A percentile compares a stretch with the other conserved stretches of the same genome.
Conservation (phyloP, 2,329 filamentous ascomycete species). For the Sporothrix inflata region DNA sequence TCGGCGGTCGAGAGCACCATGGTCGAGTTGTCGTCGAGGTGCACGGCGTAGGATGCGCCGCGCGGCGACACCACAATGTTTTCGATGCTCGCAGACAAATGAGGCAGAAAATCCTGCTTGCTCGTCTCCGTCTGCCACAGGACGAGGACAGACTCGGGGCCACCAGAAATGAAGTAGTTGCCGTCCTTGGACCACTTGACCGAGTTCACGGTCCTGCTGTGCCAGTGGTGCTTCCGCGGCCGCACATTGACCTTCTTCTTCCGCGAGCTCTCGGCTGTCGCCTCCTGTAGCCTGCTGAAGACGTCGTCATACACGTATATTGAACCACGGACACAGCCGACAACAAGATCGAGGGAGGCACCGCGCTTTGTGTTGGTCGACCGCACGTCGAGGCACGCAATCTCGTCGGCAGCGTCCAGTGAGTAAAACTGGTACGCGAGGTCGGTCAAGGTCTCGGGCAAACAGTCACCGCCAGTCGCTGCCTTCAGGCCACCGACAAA, state of each 20-base stretch:
- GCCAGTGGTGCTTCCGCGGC: constrained; percentile 82
- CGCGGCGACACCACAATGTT: constrained; percentile 79
- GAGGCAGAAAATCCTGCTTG: constrained; percentile 81
- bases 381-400: constrained; percentile 69
- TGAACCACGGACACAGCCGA: constrained; percentile 76
- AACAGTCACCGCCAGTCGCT: constrained; percentile 39
- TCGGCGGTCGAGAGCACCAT: constrained; percentile 91
- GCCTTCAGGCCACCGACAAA: constrained; percentile 59
- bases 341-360: constrained; percentile 61
- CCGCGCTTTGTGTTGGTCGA: constrained; percentile 43
- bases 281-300: constrained; percentile 58
- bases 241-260: constrained; percentile 52
- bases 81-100: constrained; percentile 83
- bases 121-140: constrained; percentile 92
- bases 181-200: constrained; percentile 93
- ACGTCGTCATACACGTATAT: constrained; percentile 84
- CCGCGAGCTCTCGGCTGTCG: constrained; percentile 45
- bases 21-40: constrained; percentile 87
- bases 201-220: constrained; percentile 78
- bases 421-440: constrained; percentile 60
- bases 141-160: constrained; percentile 84
- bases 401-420: constrained; percentile 63
- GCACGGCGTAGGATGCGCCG: constrained; percentile 80
- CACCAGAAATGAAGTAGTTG: constrained; percentile 92
- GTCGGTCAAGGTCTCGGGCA: constrained; percentile 44